Percentiles rank a stretch among this genome's conserved stretches.
phyloP scores from a whole-genome alignment of 495 filamentous ascomycete species.

The Jackrogersella minutella region DNA sequence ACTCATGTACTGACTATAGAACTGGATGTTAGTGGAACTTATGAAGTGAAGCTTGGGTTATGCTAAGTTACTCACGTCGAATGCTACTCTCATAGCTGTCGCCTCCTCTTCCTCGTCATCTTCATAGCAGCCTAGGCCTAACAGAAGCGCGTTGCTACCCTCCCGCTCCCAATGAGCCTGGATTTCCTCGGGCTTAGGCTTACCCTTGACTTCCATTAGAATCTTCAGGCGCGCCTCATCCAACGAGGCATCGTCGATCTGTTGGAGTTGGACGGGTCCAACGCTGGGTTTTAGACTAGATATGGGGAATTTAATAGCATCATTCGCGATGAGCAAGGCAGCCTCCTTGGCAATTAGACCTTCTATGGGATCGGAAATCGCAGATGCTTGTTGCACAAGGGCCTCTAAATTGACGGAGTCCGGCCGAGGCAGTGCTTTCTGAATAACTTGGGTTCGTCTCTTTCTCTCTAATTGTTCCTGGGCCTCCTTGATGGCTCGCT shows the following conservation, averaged over 20 bases:
- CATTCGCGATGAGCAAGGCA: slow-evolving; percentile 79
- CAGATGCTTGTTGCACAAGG: slow-evolving; percentile 66
- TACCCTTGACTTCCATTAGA: slow-evolving; percentile 70
- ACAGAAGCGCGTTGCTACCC: slow-evolving; percentile 66
- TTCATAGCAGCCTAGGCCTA: slow-evolving; percentile 79
- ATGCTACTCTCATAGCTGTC: slow-evolving; percentile 67
- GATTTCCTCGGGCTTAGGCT: slow-evolving; percentile 67
- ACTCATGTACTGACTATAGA: slow-evolving; percentile 70
- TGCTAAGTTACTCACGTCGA: slow-evolving; percentile 63
- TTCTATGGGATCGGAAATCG: slow-evolving; percentile 49
- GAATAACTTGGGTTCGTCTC: slow-evolving; percentile 88
- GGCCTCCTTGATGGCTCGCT: slow-evolving; percentile 71
- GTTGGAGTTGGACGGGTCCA: slow-evolving; percentile 65
- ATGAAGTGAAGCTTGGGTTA: not conserved
- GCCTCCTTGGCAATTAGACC: slow-evolving; percentile 75
- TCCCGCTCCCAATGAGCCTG: slow-evolving; percentile 71
- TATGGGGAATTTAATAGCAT: slow-evolving; percentile 77
- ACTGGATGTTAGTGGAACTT: slow-evolving; percentile 48
- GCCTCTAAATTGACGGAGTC: slow-evolving; percentile 73
- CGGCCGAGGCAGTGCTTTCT: slow-evolving; percentile 82
- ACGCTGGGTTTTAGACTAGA: slow-evolving; percentile 70
- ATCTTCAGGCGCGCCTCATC: slow-evolving; percentile 80
- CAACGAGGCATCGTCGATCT: slow-evolving; percentile 74
- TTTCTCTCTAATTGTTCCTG: slow-evolving; percentile 78
- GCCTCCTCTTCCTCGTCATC: slow-evolving; percentile 73